Percentiles rank a stretch among this genome's conserved stretches.
phyloP scores from a whole-genome alignment of 345 rosid species.

The Laguncularia racemosa region DNA sequence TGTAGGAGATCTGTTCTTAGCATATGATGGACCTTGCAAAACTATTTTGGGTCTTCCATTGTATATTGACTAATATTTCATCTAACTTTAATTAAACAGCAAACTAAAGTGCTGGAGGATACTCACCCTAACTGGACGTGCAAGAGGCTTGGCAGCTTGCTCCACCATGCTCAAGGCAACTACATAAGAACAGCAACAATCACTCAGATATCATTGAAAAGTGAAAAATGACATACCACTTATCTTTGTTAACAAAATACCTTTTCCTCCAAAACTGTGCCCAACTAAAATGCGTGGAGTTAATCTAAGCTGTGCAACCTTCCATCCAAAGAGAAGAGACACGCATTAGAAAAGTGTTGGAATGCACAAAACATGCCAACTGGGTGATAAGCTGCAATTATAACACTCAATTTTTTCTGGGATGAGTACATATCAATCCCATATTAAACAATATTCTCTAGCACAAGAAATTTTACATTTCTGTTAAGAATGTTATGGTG shows the following conservation, averaged over 20 bases:
- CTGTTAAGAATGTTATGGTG: too few species aligned
- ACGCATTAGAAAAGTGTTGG: background rate
- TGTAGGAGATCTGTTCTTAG: too few species aligned
- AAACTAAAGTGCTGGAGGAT: constrained; percentile 7
- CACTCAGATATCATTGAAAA: background rate
- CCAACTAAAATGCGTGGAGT: constrained; percentile 90
- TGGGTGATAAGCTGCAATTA: background rate
- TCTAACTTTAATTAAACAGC: too few species aligned
- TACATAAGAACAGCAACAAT: constrained; percentile 12
- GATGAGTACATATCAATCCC: too few species aligned
- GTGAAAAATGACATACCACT: background rate
- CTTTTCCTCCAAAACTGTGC: constrained; percentile 99
- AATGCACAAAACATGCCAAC: background rate
- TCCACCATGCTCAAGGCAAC: constrained; percentile 97
- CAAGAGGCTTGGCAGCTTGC: constrained; percentile 97
- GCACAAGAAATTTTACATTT: too few species aligned
- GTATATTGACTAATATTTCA: too few species aligned
- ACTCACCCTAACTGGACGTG: constrained; percentile 80
- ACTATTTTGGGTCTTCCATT: too few species aligned
- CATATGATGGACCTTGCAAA: too few species aligned
- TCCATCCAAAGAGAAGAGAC: constrained; percentile 9
- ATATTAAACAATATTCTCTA: too few species aligned
- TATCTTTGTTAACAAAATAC: constrained; percentile 20
- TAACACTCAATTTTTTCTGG: background rate
- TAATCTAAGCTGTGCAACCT: constrained; percentile 74